Evolutionary conservation across 2,329 filamentous ascomycete genomes (phyloP).

Genomic region (Hypoxylon sp.): DNA sequence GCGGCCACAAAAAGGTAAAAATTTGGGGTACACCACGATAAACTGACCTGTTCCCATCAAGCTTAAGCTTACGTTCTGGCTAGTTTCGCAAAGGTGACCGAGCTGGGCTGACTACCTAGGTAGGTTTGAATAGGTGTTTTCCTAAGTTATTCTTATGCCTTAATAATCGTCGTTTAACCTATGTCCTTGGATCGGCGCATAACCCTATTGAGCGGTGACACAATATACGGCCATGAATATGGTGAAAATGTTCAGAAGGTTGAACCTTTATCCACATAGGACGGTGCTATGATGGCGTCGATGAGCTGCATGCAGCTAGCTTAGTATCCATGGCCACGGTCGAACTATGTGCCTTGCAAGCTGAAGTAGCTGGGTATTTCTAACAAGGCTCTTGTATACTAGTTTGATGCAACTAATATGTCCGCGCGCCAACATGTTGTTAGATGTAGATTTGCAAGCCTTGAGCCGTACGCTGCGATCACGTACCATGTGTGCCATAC

Average conservation of each 20-base stretch:
- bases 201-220: slow-evolving; percentile 25
- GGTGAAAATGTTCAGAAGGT: slow-evolving; percentile 29
- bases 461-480: slow-evolving; percentile 22
- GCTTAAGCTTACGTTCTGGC: slow-evolving; percentile 24
- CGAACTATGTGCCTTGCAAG: slow-evolving; percentile 27
- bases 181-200: slow-evolving; percentile 5
- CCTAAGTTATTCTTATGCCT: neutral
- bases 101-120: slow-evolving; percentile 4
- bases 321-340: slow-evolving; percentile 16
- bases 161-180: neutral
- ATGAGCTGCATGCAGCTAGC: slow-evolving; percentile 33
- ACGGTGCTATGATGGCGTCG: slow-evolving; percentile 11
- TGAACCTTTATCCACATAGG: neutral
- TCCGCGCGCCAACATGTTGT: neutral
- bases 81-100: slow-evolving; percentile 17
- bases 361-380: slow-evolving; percentile 16
- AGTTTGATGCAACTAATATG: slow-evolving; percentile 29
- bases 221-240: slow-evolving; percentile 29
- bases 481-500: slow-evolving; percentile 34
- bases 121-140: slow-evolving; percentile 5
- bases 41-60: slow-evolving; percentile 14
- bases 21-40: slow-evolving; percentile 4
- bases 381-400: slow-evolving; percentile 31
- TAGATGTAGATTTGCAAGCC: neutral
- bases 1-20: neutral